phyloP scores from a whole-genome alignment of 2,329 filamentous ascomycete species.

The Aspergillus novofumigatus region DNA sequence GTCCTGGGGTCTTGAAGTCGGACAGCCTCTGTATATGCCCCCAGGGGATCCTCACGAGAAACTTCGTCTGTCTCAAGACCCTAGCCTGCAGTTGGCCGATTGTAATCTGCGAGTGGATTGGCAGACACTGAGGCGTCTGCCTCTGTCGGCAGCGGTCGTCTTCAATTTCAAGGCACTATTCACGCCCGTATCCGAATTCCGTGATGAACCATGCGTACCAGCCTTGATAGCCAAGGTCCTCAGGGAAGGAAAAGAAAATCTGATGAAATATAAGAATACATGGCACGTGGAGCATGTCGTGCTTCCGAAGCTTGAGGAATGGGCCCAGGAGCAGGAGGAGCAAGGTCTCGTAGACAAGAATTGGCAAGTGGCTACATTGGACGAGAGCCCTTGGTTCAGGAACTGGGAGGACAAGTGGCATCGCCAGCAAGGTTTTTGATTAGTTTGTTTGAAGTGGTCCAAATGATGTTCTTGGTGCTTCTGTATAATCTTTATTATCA shows the following conservation, averaged over 20 bases:
- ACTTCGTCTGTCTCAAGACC: slow-evolving; percentile 56
- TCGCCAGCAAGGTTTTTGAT: slow-evolving; percentile 56
- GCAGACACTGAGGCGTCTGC: slow-evolving; percentile 78
- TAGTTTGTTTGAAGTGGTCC: not conserved
- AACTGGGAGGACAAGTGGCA: slow-evolving; percentile 75
- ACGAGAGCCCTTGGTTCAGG: slow-evolving; percentile 71
- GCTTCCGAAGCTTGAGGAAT: slow-evolving; percentile 60
- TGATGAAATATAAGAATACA: slow-evolving; percentile 78
- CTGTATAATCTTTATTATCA: not conserved
- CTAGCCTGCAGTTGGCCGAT: slow-evolving; percentile 53
- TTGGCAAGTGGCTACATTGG: slow-evolving; percentile 67
- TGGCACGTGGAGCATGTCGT: slow-evolving; percentile 74
- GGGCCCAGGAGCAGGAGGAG: slow-evolving; percentile 62
- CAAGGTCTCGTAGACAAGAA: slow-evolving; percentile 55
- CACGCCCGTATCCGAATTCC: slow-evolving; percentile 66
- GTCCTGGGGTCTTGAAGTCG: slow-evolving; percentile 78
- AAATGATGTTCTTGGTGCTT: not conserved
- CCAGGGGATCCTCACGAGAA: slow-evolving; percentile 62
- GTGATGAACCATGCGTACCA: slow-evolving; percentile 69
- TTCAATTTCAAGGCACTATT: slow-evolving; percentile 91
- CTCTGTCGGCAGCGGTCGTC: slow-evolving; percentile 68
- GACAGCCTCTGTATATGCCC: slow-evolving; percentile 70
- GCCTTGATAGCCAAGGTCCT: slow-evolving; percentile 64
- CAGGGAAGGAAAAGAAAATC: slow-evolving; percentile 62
- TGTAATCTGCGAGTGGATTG: slow-evolving; percentile 75